Evolutionary conservation across 495 filamentous ascomycete genomes (phyloP).

Genomic region (Talaromyces borbonicus): DNA sequence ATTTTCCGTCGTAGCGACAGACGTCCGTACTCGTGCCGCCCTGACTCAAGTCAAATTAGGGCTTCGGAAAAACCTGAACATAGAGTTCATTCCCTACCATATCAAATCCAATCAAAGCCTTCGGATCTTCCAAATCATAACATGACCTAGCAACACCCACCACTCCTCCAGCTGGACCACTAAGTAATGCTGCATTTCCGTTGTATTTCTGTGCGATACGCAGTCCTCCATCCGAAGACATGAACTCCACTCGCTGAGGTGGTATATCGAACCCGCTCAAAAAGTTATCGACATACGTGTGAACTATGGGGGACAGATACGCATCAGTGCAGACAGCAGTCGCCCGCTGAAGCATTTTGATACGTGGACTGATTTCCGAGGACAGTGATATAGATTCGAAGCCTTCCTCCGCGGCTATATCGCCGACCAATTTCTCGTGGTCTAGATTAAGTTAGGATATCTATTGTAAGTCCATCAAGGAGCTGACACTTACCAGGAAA

Average conservation of each 20-base stretch:
- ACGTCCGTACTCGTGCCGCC: constrained; percentile 92
- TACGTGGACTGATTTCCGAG: constrained; percentile 68
- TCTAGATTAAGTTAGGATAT: constrained; percentile 12
- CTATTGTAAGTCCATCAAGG: background rate
- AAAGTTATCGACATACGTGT: constrained; percentile 79
- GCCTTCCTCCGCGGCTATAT: constrained; percentile 22
- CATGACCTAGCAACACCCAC: constrained; percentile 84
- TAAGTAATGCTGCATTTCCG: constrained; percentile 47
- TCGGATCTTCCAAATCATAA: constrained; percentile 76
- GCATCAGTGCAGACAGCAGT: constrained; percentile 87
- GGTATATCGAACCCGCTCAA: constrained; percentile 47
- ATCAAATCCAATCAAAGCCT: constrained; percentile 91
- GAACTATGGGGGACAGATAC: constrained; percentile 84
- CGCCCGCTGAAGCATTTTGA: constrained; percentile 52
- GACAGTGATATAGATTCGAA: constrained; percentile 44
- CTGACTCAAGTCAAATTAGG: constrained; percentile 37
- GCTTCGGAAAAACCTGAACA: no score
- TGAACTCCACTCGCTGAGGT: constrained; percentile 38
- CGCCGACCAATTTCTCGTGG: constrained; percentile 14
- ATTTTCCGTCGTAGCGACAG: constrained; percentile 82
- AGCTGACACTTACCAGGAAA: constrained; percentile 18
- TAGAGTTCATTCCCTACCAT: constrained; percentile 74
- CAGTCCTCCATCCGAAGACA: constrained; percentile 48
- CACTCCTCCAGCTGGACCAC: constrained; percentile 48
- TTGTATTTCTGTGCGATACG: constrained; percentile 47